Evolutionary conservation across 768 basidiomycete species (phyloP).

Genomic region (Leccinellum albellum): DNA sequence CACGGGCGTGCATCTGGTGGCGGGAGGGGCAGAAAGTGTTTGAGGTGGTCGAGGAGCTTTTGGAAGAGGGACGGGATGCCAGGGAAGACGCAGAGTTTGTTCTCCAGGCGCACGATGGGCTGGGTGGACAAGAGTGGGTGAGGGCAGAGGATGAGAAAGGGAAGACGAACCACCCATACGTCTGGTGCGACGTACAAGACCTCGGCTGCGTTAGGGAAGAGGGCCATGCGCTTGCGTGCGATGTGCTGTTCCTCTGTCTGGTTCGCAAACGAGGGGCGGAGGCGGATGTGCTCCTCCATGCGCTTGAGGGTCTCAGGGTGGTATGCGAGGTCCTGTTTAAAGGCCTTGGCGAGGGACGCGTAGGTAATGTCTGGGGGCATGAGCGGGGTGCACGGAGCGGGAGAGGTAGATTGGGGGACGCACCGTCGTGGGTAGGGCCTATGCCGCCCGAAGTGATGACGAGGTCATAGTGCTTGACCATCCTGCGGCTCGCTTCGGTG

Average conservation of each 20-base stretch:
- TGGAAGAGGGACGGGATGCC: conserved; percentile 86
- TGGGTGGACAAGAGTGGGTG: conserved; percentile 24
- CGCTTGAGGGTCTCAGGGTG: conserved; percentile 75
- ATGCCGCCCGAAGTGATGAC: conserved; percentile 91
- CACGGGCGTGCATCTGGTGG: conserved; percentile 68
- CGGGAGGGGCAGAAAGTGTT: conserved; percentile 75
- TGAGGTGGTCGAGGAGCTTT: conserved; percentile 70
- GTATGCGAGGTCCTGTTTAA: conserved; percentile 64
- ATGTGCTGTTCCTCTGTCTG: conserved; percentile 72
- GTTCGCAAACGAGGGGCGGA: conserved; percentile 51
- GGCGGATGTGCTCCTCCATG: conserved; percentile 59
- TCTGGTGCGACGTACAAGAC: conserved; percentile 75
- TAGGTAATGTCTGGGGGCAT: conserved; percentile 78
- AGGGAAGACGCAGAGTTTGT: conserved; percentile 88
- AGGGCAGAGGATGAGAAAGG: too few relatives aligned
- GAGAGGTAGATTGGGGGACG: conserved; percentile 10
- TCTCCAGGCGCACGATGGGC: conserved; percentile 83
- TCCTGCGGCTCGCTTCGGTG: conserved; percentile 77
- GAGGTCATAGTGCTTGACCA: conserved; percentile 82
- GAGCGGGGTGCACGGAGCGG: neutral
- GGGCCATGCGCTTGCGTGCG: conserved; percentile 84
- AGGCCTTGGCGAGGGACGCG: conserved; percentile 80
- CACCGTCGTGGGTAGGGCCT: conserved; percentile 87
- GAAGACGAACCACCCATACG: conserved; percentile 74
- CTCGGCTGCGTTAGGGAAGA: conserved; percentile 79